Base-by-base conservation (phyloP, 176 grass and related monocot species). In the Cymbopogon citratus region DNA sequence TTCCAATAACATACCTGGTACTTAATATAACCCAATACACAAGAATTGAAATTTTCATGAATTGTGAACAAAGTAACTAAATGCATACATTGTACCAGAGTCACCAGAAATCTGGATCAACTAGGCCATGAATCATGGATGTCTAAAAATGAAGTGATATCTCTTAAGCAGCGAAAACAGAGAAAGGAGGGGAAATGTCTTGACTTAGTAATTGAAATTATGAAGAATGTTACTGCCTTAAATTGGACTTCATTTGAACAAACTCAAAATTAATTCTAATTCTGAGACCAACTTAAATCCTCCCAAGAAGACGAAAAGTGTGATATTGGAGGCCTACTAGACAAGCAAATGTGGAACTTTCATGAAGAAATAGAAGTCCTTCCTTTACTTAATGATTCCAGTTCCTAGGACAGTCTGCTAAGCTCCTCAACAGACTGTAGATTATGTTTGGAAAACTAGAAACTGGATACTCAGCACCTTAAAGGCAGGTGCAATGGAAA, bases 401-500 rank as follows among this genome's bases (percentile, higher is more conserved):
- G 16, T 82, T 87, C 36, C 43, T 82, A 77, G 19, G 62, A 9
- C 14, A 81, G 54, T 36, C 70, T 25, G 5, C 16, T 66, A 86
- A 39, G 52, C 21, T 26, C 43, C 33, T 83, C 31, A 21, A 45
- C 10, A 65, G n/a, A 68, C 8, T 65, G 67, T 48, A 61, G 16
- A 73, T 56, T 78, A 24, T 56, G 74, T 45, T 27, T 26, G 34
- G 13, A 57, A 78, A 88, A 79, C 36, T 66, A 66, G 33, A 83
- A 70, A 54, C 5, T 78, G 81, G n/a, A 76, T 54, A 81, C 67
- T 23, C 69, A 67, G 51, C 34, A 68, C 35, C 23, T 18, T 56
- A 48, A 77, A 7, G 29, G 12, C 38, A 81, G 34, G 23, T 25
- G 85, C 46, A 88, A 49, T 44, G 48, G 23, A 40, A 82, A 38